These are phyloP conservation scores for Pestalotiopsis sp. DNA, from an alignment of 2,329 filamentous ascomycete species.

Conservation along the genomic window DNA sequence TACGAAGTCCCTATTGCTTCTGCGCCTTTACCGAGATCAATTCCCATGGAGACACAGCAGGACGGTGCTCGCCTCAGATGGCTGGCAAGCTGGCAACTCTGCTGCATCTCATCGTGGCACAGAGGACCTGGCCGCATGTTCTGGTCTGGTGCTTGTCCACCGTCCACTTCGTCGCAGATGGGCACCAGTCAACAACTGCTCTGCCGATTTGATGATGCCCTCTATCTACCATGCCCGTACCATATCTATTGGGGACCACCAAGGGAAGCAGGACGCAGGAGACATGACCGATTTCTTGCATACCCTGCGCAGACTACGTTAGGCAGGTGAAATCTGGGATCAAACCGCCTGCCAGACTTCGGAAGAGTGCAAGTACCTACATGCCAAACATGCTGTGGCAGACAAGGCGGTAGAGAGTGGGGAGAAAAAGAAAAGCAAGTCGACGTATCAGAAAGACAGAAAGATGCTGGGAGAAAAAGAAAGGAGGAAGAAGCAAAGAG, in stretches of 20 bases:
- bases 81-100: background rate
- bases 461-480: background rate
- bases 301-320: too few relatives aligned
- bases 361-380: background rate
- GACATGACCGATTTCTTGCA: too few relatives aligned
- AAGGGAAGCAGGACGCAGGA: too few relatives aligned
- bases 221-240: too few relatives aligned
- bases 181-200: too few relatives aligned
- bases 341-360: background rate
- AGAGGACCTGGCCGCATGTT: background rate
- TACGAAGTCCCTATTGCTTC: background rate
- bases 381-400: background rate
- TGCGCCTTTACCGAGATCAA: slow-evolving; percentile 1
- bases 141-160: too few relatives aligned
- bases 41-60: background rate
- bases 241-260: too few relatives aligned
- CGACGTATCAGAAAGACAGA: background rate
- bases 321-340: background rate
- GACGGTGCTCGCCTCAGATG: background rate
- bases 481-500: background rate
- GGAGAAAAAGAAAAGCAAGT: background rate
- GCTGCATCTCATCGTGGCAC: background rate
- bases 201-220: too few relatives aligned
- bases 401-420: background rate
- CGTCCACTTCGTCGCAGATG: too few relatives aligned